Base-by-base conservation (phyloP, 2,329 filamentous ascomycete species). In the Neonectria neomacrospora region DNA sequence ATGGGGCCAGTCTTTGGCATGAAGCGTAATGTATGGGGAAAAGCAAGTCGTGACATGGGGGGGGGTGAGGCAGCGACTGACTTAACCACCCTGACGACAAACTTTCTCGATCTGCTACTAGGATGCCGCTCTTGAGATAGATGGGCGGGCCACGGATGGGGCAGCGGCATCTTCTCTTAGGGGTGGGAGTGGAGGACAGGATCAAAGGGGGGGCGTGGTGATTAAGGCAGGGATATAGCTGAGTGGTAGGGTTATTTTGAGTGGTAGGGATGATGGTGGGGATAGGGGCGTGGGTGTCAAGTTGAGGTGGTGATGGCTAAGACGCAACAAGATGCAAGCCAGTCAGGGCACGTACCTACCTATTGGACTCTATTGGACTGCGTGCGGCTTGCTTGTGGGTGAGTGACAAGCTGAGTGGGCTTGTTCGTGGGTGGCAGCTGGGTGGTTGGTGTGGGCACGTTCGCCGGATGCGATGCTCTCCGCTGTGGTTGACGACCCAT, bases 101-200 rank as follows among this genome's bases (percentile, higher is more conserved):
- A 69, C 65, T 69, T 72, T 71, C 68, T 72, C 67, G 71, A 73
- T 73, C 70, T 72, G 58, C 68, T 67, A 67, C 71, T 54, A 61
- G 71, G 71, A 73, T 72, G 66, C 63, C 63, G 65, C 65, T 73
- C 70, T 72, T 68, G 71, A 73, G 69, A 56, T 64, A 56, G 58
- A 66, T 70, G 62, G 62, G 65, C 58, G 58, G 64, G 54, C 50
- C 58, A 56, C 55, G 61, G 53, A 62, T 63, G 64, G 67, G 48
- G 54, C 58, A 67, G 68, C 65, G 67, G 67, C 68, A 68, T 61
- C 37, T 60, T 18, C 60, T 54, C 47, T 39, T 50, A 57, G 23
- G 64, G 66, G 60, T 57, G 69, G 26, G 14, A 60, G 30, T 57
- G 57, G 45, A 64, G 58, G 61, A 32, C 60, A 10, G 34, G 62